Conservation (phyloP, 2,329 filamentous ascomycete genomes). For the Phaeosphaeria sp. region DNA sequence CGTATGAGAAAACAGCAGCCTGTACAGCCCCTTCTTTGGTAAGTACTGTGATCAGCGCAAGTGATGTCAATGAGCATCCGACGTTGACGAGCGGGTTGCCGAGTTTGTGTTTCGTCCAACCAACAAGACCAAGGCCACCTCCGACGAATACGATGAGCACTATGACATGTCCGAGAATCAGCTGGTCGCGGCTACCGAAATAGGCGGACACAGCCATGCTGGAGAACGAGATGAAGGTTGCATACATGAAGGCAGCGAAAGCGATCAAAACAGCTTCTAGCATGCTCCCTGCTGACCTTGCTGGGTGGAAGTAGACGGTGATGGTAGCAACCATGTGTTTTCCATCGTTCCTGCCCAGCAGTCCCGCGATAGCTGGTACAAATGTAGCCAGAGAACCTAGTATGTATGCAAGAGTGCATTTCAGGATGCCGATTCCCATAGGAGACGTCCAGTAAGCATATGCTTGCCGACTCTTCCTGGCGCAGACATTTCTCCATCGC, state of each 20-base stretch:
- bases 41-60: constrained; percentile 86
- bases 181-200: constrained; percentile 71
- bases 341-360: constrained; percentile 83
- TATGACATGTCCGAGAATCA: constrained; percentile 76
- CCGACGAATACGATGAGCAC: constrained; percentile 85
- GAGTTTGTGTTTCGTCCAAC: constrained; percentile 82
- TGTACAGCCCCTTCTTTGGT: constrained; percentile 92
- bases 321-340: constrained; percentile 95
- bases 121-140: constrained; percentile 83
- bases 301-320: constrained; percentile 94
- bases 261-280: constrained; percentile 82
- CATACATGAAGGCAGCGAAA: constrained; percentile 78
- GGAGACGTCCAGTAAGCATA: constrained; percentile 72
- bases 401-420: constrained; percentile 89
- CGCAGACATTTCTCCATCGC: constrained; percentile 44
- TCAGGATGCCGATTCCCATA: constrained; percentile 80
- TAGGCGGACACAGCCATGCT: constrained; percentile 90
- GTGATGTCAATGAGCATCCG: constrained; percentile 77
- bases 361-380: constrained; percentile 71
- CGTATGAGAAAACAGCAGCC: constrained; percentile 78
- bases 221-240: constrained; percentile 74
- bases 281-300: constrained; percentile 86
- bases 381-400: constrained; percentile 88
- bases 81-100: constrained; percentile 83
- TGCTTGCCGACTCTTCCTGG: constrained; percentile 40